Conservation (phyloP, 2,329 filamentous ascomycete genomes). For the Gnomoniopsis sp. region DNA sequence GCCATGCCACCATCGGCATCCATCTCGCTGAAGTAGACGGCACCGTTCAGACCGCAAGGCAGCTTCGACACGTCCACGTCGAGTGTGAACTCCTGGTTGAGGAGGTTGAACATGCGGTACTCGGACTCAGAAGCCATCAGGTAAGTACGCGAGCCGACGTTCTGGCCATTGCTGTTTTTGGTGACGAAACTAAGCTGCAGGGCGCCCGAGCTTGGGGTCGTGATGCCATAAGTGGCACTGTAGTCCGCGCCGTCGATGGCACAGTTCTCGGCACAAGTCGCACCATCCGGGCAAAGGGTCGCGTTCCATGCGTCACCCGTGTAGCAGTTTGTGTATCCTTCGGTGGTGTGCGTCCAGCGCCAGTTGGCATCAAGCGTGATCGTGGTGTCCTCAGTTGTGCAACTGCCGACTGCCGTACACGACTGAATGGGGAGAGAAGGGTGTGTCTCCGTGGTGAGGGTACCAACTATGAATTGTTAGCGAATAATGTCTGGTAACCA, state of each 20-base stretch:
- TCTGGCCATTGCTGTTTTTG: slow-evolving; percentile 38
- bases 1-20: slow-evolving; percentile 49
- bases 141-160: slow-evolving; percentile 49
- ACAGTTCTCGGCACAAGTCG: slow-evolving; percentile 52
- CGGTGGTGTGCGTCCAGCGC: slow-evolving; percentile 51
- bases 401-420: slow-evolving; percentile 40
- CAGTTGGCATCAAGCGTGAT: slow-evolving; percentile 55
- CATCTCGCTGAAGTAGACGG: slow-evolving; percentile 57
- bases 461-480: slow-evolving; percentile 31
- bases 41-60: slow-evolving; percentile 62
- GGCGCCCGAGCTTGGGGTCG: slow-evolving; percentile 39
- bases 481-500: not conserved
- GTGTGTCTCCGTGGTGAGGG: slow-evolving; percentile 37
- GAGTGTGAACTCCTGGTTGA: slow-evolving; percentile 61
- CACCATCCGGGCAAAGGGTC: slow-evolving; percentile 43
- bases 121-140: slow-evolving; percentile 51
- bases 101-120: slow-evolving; percentile 57
- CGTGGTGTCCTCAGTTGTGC: slow-evolving; percentile 40
- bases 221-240: slow-evolving; percentile 46
- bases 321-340: slow-evolving; percentile 47
- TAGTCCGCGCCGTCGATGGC: slow-evolving; percentile 56
- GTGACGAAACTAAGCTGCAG: slow-evolving; percentile 48
- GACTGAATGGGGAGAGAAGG: slow-evolving; percentile 43
- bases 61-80: slow-evolving; percentile 61
- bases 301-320: slow-evolving; percentile 45